A percentile compares a stretch with the other conserved stretches of the same genome.
These are phyloP conservation scores for Rhizoctonia solani DNA, from an alignment of 1,284 basidiomycete species.

Conservation along the genomic window DNA sequence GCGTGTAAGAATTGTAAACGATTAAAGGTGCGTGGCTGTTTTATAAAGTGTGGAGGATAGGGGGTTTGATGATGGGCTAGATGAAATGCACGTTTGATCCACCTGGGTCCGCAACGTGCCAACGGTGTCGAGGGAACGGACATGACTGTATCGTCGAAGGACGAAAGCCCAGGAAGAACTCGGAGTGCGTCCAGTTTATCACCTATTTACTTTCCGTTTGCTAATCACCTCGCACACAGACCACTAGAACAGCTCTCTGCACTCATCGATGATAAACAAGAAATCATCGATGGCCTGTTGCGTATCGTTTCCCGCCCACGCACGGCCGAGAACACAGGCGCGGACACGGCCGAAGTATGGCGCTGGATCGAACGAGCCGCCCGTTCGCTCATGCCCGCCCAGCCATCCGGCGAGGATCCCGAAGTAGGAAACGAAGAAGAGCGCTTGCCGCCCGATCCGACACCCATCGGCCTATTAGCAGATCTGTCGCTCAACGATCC, in stretches of 20 bases:
- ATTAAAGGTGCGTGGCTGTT: conserved; percentile 65
- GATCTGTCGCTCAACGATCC: conserved; percentile 9
- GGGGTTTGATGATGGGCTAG: conserved; percentile 45
- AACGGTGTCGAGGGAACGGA: conserved; percentile 36
- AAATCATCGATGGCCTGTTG: conserved; percentile 21
- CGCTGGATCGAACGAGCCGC: conserved; percentile 23
- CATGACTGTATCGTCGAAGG: conserved; percentile 81
- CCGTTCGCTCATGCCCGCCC: conserved; percentile 12
- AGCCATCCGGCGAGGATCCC: neutral
- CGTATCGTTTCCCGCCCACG: neutral
- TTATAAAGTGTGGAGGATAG: neutral
- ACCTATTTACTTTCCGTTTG: neutral
- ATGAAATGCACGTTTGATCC: conserved; percentile 80
- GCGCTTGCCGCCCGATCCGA: conserved; percentile 5
- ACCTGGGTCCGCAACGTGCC: conserved; percentile 63
- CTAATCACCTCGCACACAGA: neutral
- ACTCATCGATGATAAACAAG: conserved; percentile 26
- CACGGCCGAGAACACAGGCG: neutral
- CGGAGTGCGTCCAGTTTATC: conserved; percentile 2
- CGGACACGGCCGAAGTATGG: conserved; percentile 19
- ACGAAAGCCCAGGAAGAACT: conserved; percentile 59
- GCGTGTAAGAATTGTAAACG: conserved; percentile 82
- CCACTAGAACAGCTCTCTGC: conserved; percentile 16
- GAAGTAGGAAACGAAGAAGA: conserved; percentile 3
- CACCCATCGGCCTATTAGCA: conserved; percentile 4